These are phyloP conservation scores for Torulaspora globosa DNA, from an alignment of 1,139 yeast species.

Conservation along the genomic window DNA sequence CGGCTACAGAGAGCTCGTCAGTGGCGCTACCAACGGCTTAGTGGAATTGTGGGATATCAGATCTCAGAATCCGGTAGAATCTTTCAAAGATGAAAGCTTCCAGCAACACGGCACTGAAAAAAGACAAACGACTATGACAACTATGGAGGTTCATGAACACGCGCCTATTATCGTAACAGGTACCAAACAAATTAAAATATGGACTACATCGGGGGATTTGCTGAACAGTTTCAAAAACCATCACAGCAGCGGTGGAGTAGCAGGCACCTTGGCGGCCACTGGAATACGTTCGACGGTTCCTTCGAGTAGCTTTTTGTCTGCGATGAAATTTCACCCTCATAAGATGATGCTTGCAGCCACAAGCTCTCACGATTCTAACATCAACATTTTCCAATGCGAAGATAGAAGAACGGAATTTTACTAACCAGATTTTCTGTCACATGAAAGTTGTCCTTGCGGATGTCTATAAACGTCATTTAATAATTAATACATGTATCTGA, in stretches of 20 bases:
- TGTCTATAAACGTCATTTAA: constrained; percentile 1
- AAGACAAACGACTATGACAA: constrained; percentile 47
- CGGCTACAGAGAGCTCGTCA: constrained; percentile 83
- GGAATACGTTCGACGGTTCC: constrained; percentile 27
- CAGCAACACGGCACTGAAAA: constrained; percentile 21
- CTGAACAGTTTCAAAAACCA: constrained; percentile 57
- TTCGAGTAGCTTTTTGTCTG: constrained; percentile 51
- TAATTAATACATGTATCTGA: constrained; percentile 43
- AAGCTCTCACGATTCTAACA: constrained; percentile 72
- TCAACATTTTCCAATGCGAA: constrained; percentile 59
- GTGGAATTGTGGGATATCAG: constrained; percentile 92
- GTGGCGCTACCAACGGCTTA: constrained; percentile 78
- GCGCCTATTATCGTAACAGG: constrained; percentile 93
- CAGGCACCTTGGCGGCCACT: constrained; percentile 34
- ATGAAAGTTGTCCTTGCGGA: constrained; percentile 3
- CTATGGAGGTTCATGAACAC: constrained; percentile 86
- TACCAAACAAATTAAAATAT: constrained; percentile 71
- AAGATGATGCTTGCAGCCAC: constrained; percentile 88
- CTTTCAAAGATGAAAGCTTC: constrained; percentile 54
- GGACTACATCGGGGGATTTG: constrained; percentile 81
- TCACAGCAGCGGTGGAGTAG: constrained; percentile 34
- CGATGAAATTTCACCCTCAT: constrained; percentile 85
- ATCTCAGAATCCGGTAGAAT: constrained; percentile 60
- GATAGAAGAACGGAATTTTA: constrained; percentile 28
- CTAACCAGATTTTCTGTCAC: constrained; percentile 8